Conservation (phyloP, 805 yeast genomes). For the Cyberlindnera saturnus region DNA sequence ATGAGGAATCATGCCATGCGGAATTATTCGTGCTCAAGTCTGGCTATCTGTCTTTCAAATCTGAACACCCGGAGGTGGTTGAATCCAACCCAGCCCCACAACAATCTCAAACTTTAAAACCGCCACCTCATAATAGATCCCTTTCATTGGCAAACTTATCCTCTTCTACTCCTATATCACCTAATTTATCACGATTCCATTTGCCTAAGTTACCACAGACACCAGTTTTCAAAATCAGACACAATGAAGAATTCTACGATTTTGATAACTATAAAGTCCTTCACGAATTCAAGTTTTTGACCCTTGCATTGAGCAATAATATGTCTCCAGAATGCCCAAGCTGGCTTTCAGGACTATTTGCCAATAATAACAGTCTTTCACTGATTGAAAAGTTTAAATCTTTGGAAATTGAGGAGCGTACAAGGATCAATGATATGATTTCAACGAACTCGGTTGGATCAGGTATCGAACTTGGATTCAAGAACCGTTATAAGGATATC, state of each 20-base stretch:
- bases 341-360: slow-evolving; percentile 42
- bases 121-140: slow-evolving; percentile 16
- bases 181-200: slow-evolving; percentile 41
- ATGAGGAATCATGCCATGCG: slow-evolving; percentile 32
- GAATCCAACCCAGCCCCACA: slow-evolving; percentile 9
- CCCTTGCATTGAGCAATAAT: slow-evolving; percentile 1
- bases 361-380: slow-evolving; percentile 18
- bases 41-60: slow-evolving; percentile 34
- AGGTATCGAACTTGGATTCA: slow-evolving; percentile 64
- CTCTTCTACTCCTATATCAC: slow-evolving; percentile 11
- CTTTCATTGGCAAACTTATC: slow-evolving; percentile 15
- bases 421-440: slow-evolving; percentile 45
- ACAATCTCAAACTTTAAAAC: slow-evolving; percentile 1
- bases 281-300: slow-evolving; percentile 18
- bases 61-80: slow-evolving; percentile 21
- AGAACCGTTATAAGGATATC: slow-evolving; percentile 76
- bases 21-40: slow-evolving; percentile 37
- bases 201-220: slow-evolving; percentile 38
- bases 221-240: slow-evolving; percentile 42
- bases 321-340: slow-evolving; percentile 7
- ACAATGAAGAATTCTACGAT: slow-evolving; percentile 45
- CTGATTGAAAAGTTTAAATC: slow-evolving; percentile 48
- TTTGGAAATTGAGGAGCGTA: slow-evolving; percentile 66
- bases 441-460: slow-evolving; percentile 19
- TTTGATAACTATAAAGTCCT: slow-evolving; percentile 15